Conservation (phyloP, 495 filamentous ascomycete species). For the Aspergillus nanangensis region DNA sequence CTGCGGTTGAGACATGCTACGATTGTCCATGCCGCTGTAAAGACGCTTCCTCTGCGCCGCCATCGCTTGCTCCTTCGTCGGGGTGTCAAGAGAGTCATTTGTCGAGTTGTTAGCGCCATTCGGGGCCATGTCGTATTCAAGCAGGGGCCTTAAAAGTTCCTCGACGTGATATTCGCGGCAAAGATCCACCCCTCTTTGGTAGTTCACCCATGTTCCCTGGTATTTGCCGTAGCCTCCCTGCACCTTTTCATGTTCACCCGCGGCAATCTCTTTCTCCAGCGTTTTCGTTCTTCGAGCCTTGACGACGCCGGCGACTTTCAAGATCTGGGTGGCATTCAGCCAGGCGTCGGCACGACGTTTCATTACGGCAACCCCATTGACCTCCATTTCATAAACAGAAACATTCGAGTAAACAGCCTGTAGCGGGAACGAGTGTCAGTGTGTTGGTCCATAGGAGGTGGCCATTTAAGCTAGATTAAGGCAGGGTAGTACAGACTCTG, state of each 20-base stretch:
- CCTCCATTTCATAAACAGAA: constrained; percentile 95
- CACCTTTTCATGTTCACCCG: constrained; percentile 95
- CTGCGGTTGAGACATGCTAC: constrained; percentile 56
- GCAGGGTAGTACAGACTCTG: constrained; percentile 47
- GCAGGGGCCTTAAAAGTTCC: constrained; percentile 73
- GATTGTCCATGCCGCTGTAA: constrained; percentile 65
- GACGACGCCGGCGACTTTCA: constrained; percentile 93
- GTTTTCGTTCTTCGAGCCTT: constrained; percentile 98
- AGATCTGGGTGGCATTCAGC: constrained; percentile 91
- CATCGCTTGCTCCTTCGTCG: constrained; percentile 99
- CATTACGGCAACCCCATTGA: constrained; percentile 89
- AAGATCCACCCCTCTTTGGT: constrained; percentile 83
- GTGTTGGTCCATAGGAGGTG: constrained; percentile 1
- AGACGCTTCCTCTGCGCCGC: constrained; percentile 92
- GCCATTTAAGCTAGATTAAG: background rate
- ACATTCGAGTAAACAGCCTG: constrained; percentile 94
- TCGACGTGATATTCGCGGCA: constrained; percentile 93
- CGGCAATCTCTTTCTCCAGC: constrained; percentile 93
- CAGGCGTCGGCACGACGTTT: constrained; percentile 86
- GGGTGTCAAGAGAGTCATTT: constrained; percentile 69
- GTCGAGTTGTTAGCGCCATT: constrained; percentile 63
- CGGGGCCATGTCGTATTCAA: constrained; percentile 83
- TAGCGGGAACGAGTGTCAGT: constrained; percentile 8
- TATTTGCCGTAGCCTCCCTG: constrained; percentile 99
- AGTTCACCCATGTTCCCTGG: constrained; percentile 97